Conservation (phyloP, 2,329 filamentous ascomycete genomes). For the Cadophora sp. region DNA sequence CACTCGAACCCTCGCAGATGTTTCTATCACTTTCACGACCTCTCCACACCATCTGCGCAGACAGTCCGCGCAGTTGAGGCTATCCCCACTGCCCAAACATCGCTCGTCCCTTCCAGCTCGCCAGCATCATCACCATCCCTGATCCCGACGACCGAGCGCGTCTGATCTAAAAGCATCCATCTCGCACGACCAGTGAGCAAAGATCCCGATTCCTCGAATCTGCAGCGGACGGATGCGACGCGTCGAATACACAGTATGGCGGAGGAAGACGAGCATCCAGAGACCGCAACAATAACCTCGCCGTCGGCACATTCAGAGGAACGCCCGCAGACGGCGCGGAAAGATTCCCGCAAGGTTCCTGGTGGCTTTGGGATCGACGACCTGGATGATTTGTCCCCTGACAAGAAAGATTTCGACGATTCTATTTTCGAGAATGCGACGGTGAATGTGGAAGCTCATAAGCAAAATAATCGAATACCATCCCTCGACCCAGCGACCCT, state of each 20-base stretch:
- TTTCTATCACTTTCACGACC: slow-evolving; percentile 15
- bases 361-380: slow-evolving; percentile 42
- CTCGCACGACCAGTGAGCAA: slow-evolving; percentile 4
- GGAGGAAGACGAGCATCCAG: slow-evolving; percentile 40
- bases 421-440: slow-evolving; percentile 36
- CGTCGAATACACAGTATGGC: slow-evolving; percentile 40
- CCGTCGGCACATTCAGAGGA: slow-evolving; percentile 27
- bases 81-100: slow-evolving; percentile 12
- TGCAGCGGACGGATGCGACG: slow-evolving; percentile 40
- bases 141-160: slow-evolving; percentile 32
- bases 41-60: background rate
- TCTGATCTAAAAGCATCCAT: slow-evolving; percentile 21
- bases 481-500: slow-evolving; percentile 38
- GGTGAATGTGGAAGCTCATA: slow-evolving; percentile 29
- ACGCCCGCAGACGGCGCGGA: slow-evolving; percentile 41
- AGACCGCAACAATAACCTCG: slow-evolving; percentile 19
- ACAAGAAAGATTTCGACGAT: slow-evolving; percentile 39
- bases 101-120: slow-evolving; percentile 9
- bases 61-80: slow-evolving; percentile 11
- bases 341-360: slow-evolving; percentile 39
- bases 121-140: slow-evolving; percentile 16
- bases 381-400: slow-evolving; percentile 40
- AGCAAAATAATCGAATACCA: slow-evolving; percentile 34
- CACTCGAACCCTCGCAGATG: slow-evolving; percentile 1
- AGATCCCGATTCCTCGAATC: slow-evolving; percentile 3